Conservation (phyloP, 2,329 filamentous ascomycete genomes). For the Sporothrix euskadiensis region DNA sequence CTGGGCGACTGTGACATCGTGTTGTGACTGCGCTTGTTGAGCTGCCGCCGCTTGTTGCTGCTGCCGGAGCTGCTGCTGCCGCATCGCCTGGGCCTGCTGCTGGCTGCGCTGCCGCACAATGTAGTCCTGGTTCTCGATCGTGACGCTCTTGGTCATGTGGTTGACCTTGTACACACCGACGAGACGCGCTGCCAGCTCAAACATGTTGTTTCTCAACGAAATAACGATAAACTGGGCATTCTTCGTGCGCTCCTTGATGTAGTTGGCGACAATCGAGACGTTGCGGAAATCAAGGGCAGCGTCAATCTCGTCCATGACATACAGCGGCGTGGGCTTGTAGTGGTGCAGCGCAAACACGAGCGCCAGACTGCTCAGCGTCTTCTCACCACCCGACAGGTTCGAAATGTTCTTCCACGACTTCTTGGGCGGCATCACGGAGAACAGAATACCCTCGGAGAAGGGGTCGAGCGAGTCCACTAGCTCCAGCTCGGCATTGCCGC, state of each 20-base stretch:
- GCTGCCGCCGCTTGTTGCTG: conserved; percentile 13
- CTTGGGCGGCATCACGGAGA: conserved; percentile 99
- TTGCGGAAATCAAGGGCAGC: conserved; percentile 97
- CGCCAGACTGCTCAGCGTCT: conserved; percentile 89
- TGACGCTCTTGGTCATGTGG: conserved; percentile 94
- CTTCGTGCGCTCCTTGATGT: conserved; percentile 98
- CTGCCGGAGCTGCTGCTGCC: conserved; percentile 38
- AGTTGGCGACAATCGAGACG: conserved; percentile 95
- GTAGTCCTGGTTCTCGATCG: conserved; percentile 82
- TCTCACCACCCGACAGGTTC: conserved; percentile 93
- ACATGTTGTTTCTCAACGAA: conserved; percentile 98
- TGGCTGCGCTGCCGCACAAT: conserved; percentile 50
- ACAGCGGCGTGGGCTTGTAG: conserved; percentile 95
- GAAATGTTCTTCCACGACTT: conserved; percentile 99
- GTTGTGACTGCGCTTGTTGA: conserved; percentile 35
- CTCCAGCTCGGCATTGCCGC: conserved; percentile 95
- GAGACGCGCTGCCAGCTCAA: conserved; percentile 91
- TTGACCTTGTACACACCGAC: conserved; percentile 99
- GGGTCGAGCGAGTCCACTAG: conserved; percentile 94
- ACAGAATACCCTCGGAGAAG: conserved; percentile 94
- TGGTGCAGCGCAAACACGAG: conserved; percentile 98
- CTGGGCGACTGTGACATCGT: conserved; percentile 26
- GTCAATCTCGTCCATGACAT: conserved; percentile 99
- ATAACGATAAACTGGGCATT: conserved; percentile 99
- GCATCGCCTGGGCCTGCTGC: conserved; percentile 30